phyloP scores from a whole-genome alignment of 2,329 filamentous ascomycete species.

The Hortaea sp. region DNA sequence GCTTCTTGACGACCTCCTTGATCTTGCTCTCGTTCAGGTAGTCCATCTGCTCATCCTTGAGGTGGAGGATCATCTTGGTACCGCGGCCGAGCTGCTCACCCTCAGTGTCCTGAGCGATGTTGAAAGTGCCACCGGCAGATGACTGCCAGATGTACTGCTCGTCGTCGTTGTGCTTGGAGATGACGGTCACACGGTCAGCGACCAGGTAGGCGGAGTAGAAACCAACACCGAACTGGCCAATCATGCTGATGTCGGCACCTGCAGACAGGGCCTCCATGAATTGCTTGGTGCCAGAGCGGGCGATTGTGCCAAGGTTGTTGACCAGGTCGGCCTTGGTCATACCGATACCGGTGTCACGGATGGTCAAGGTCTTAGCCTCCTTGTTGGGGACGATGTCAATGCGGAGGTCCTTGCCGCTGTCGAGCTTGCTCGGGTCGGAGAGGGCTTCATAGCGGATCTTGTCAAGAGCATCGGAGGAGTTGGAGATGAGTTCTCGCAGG shows the following conservation, averaged over 20 bases:
- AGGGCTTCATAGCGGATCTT: constrained; percentile 99
- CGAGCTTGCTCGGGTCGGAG: constrained; percentile 94
- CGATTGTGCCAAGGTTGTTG: constrained; percentile 99
- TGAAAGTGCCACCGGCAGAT: constrained; percentile 93
- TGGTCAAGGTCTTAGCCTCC: constrained; percentile 93
- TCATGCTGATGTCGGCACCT: constrained; percentile 99
- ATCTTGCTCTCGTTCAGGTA: constrained; percentile 98
- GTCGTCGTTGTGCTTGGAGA: constrained; percentile 99
- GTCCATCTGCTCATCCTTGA: constrained; percentile 98
- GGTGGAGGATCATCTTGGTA: constrained; percentile 95
- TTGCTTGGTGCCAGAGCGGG: constrained; percentile 98
- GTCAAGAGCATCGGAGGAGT: constrained; percentile 97
- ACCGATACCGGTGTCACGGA: constrained; percentile 96
- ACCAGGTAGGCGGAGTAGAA: constrained; percentile 99
- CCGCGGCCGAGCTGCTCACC: constrained; percentile 85
- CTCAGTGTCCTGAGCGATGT: constrained; percentile 78
- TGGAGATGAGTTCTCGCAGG: constrained; percentile 95
- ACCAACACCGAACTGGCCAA: constrained; percentile 99
- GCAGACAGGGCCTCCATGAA: constrained; percentile 99
- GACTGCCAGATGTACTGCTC: constrained; percentile 99
- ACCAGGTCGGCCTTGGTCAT: constrained; percentile 99
- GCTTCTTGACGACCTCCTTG: constrained; percentile 99
- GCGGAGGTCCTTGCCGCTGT: constrained; percentile 93
- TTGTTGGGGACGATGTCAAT: constrained; percentile 99
- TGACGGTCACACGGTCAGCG: constrained; percentile 86